phyloP scores from a whole-genome alignment of 805 yeast genomes.

The Tetrapisispora nanseiensis region DNA sequence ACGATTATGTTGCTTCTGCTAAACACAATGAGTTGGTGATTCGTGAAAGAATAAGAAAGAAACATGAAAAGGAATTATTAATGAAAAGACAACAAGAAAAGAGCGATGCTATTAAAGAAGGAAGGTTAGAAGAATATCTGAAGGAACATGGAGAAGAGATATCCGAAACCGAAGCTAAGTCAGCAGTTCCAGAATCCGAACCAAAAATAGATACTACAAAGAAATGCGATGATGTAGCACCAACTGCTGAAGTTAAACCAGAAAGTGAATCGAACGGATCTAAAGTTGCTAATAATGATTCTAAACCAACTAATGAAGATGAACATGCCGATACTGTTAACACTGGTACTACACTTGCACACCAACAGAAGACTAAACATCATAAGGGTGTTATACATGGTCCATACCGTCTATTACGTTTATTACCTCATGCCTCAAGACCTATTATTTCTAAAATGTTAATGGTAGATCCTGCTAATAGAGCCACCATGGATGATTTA shows the following conservation, averaged over 20 bases:
- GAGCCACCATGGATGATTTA: slow-evolving; percentile 62
- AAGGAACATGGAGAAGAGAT: slow-evolving; percentile 3
- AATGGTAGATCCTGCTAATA: slow-evolving; percentile 45
- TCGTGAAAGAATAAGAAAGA: slow-evolving; percentile 32
- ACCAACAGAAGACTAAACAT: slow-evolving; percentile 11
- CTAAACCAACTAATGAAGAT: slow-evolving; percentile 2
- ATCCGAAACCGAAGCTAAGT: not conserved
- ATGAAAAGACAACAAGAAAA: slow-evolving; percentile 5
- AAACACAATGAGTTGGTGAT: slow-evolving; percentile 58
- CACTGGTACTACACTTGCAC: not conserved
- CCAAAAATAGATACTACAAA: not conserved
- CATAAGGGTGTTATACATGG: slow-evolving; percentile 60
- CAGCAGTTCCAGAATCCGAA: not conserved
- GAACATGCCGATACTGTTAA: slow-evolving; percentile 1
- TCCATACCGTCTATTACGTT: slow-evolving; percentile 70
- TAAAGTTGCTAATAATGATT: slow-evolving; percentile 1
- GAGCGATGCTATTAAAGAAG: slow-evolving; percentile 5
- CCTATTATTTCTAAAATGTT: slow-evolving; percentile 63
- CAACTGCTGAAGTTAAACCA: not conserved
- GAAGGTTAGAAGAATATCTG: slow-evolving; percentile 5
- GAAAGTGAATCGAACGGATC: not conserved
- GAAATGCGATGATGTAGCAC: not conserved
- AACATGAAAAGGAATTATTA: slow-evolving; percentile 7
- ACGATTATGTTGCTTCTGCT: slow-evolving; percentile 65
- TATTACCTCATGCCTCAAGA: slow-evolving; percentile 75